These are phyloP conservation scores for Silene noctiflora DNA, from an alignment of 179 eudicot genomes.

Conservation along the genomic window DNA sequence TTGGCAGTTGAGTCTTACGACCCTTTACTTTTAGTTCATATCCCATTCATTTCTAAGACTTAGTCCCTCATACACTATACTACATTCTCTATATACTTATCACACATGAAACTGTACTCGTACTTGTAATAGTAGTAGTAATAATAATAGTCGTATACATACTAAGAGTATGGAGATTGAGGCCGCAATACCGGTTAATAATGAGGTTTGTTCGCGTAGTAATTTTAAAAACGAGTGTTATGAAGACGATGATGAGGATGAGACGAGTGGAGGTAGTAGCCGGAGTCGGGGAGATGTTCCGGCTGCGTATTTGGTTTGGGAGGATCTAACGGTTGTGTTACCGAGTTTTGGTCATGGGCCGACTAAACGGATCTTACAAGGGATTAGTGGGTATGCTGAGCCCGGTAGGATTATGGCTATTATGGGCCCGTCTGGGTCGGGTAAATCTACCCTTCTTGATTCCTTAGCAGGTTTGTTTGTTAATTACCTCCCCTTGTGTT, in stretches of 20 bases:
- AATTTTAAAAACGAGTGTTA: conserved; percentile 10
- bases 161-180: conserved; percentile 43
- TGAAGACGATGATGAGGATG: conserved; percentile 16
- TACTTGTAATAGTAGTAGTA: too few species aligned
- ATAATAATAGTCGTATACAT: too few species aligned
- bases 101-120: background rate
- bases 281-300: conserved; percentile 2
- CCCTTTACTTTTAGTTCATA: too few species aligned
- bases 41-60: too few species aligned
- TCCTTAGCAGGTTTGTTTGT: conserved; percentile 59
- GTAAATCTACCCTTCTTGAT: conserved; percentile 90
- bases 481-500: background rate
- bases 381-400: conserved; percentile 63
- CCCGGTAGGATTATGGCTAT: conserved; percentile 93
- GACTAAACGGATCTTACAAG: conserved; percentile 56
- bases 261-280: conserved; percentile 15
- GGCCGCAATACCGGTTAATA: conserved; percentile 18
- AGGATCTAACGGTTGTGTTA: conserved; percentile 61
- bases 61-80: too few species aligned
- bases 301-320: conserved; percentile 69
- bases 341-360: conserved; percentile 55
- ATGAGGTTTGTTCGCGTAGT: conserved; percentile 16
- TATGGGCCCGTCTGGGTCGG: conserved; percentile 97
- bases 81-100: too few species aligned
- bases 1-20: conserved; percentile 29